These are phyloP conservation scores for Lasiosphaeriaceae sp. DNA, from an alignment of 495 filamentous ascomycete genomes.

Conservation along the genomic window DNA sequence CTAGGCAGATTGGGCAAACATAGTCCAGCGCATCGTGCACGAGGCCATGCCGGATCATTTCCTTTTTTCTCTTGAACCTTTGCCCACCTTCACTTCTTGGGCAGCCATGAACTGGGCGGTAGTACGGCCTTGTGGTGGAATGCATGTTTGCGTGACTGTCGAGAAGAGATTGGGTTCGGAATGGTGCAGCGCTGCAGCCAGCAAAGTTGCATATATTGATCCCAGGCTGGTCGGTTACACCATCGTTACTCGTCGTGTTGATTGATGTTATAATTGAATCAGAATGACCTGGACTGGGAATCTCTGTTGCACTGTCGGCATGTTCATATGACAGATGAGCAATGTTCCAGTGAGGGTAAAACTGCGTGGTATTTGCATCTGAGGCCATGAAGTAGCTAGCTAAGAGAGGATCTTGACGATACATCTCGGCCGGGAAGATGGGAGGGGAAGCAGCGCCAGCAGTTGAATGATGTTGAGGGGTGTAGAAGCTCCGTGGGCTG, in stretches of 20 bases:
- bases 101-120: conserved; percentile 79
- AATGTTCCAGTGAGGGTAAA: conserved; percentile 15
- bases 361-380: conserved; percentile 4
- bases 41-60: conserved; percentile 96
- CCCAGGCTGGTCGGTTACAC: conserved; percentile 35
- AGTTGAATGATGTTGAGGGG: conserved; percentile 26
- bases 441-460: conserved; percentile 30
- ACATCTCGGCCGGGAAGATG: conserved; percentile 27
- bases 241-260: conserved; percentile 49
- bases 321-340: conserved; percentile 18
- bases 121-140: conserved; percentile 84
- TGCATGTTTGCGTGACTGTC: conserved; percentile 99
- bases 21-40: conserved; percentile 96
- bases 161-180: conserved; percentile 76
- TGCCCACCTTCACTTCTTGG: conserved; percentile 77
- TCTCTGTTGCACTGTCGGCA: conserved; percentile 26
- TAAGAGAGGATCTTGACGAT: conserved; percentile 23
- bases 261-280: conserved; percentile 35
- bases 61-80: conserved; percentile 98
- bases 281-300: conserved; percentile 28
- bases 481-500: conserved; percentile 20
- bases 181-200: conserved; percentile 78
- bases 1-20: conserved; percentile 93
- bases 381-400: conserved; percentile 5
- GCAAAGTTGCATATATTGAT: conserved; percentile 22